phyloP scores from a whole-genome alignment of 1,139 yeast species.

The Insectozyma bohioensis region DNA sequence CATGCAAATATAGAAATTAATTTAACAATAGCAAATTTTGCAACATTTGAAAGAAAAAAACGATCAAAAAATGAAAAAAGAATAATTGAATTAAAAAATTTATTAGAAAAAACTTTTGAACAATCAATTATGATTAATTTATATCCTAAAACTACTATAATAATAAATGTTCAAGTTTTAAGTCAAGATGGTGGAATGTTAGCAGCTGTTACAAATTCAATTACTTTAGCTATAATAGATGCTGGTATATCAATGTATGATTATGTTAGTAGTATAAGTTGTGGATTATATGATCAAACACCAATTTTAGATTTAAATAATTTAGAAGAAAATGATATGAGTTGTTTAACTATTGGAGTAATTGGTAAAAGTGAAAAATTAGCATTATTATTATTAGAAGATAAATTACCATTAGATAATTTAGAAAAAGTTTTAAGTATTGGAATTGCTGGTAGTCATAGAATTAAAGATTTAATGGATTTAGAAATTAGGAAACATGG shows the following conservation, averaged over 20 bases:
- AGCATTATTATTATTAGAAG: conserved; percentile 74
- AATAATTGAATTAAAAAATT: conserved; percentile 71
- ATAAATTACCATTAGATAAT: conserved; percentile 80
- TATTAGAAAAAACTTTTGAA: conserved; percentile 76
- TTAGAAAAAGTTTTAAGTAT: conserved; percentile 77
- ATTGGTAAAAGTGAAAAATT: conserved; percentile 81
- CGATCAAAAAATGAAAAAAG: conserved; percentile 63
- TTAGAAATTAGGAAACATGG: conserved; percentile 76
- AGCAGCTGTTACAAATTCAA: conserved; percentile 81
- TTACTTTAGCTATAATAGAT: conserved; percentile 85
- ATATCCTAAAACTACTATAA: conserved; percentile 81
- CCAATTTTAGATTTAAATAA: conserved; percentile 82
- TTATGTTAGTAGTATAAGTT: conserved; percentile 76
- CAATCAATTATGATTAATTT: conserved; percentile 73
- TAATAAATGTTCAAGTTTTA: conserved; percentile 70
- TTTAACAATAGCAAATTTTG: conserved; percentile 76
- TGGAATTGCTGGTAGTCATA: conserved; percentile 87
- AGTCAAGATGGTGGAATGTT: conserved; percentile 91
- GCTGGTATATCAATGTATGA: conserved; percentile 97
- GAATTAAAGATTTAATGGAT: conserved; percentile 84
- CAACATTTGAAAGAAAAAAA: conserved; percentile 75
- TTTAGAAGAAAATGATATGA: conserved; percentile 80
- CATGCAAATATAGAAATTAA: conserved; percentile 63
- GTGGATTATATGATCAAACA: conserved; percentile 74
- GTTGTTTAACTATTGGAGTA: conserved; percentile 78